Evolutionary conservation across 108 stramenopile genomes (phyloP), one percentile per base, ranked within the genome.

Genomic region (Tribonema minus): DNA sequence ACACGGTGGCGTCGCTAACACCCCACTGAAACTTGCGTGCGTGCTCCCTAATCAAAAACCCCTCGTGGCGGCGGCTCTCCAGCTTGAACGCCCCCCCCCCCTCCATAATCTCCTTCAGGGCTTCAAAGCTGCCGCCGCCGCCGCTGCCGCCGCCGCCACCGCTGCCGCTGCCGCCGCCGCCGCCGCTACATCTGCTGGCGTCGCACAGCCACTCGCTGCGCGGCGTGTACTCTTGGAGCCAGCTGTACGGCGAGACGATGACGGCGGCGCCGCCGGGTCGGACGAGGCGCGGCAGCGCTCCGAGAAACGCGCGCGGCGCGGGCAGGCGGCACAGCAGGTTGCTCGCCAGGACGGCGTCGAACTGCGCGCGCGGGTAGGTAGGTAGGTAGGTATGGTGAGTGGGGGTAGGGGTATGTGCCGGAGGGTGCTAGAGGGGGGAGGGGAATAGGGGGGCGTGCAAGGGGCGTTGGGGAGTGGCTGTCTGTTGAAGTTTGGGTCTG

Each of bases 1-100:
- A 96, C 1, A 90, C 92, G 37, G 91, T 92, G 1, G 91, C 92
- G 75, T 95, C 90, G 58, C 92, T 92, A 38, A 94, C 88, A 68
- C 94, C 93, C 82, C 92, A 94, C 39, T 96, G 95, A 80, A 93
- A 96, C 86, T 96, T 96, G 38, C 95, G 77, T 68, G 84, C 87
- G 71, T 96, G 95, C 70, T 96, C 95, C 7, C 95, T 90, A 70
- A 96, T 96, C 27, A 96, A 76, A 70, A 96, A 84, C 3, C 94
- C 92, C 86, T 94, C 91, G 32, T 93, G 85, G 35, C 87, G 76
- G 64, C 92, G 89, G 69, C 91, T 85, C 61, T 93, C 92, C 79
- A 91, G 92, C 41, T 90, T 88, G 67, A 96, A 94, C 0, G 37
- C 29, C 23, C 90, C 92, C 63, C 88, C 83, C 5, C 39, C 77